Base-by-base conservation (phyloP, 2,329 filamentous ascomycete genomes). In the Exophiala spinifera region DNA sequence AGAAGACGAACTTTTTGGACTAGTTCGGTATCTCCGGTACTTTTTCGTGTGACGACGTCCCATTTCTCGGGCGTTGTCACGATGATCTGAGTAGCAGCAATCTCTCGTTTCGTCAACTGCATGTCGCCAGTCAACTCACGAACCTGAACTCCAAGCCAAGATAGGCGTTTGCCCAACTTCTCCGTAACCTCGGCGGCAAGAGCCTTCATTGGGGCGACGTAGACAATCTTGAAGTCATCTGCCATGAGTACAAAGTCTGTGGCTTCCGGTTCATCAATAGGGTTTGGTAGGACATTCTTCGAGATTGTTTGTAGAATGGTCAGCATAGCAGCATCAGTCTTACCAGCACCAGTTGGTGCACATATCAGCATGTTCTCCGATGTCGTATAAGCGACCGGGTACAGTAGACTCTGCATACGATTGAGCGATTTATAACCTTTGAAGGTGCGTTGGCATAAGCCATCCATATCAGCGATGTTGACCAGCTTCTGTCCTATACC, bases 341-440 rank as follows among this genome's bases (percentile, higher is more conserved):
- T 99, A 83, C 94, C 94, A 57, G 91, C 91, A 83, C 94, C 94
- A 50, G 94, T 99, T 3, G 94, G 94, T 19, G 94, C 94, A 71
- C 94, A 99, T 56, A 99, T 95, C 48, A 99, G 82, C 92, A 99
- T 96, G 64, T 99, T 99, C 73, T 99, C 94, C 66, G 85, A 96
- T 1, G 90, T 96, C 69, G 87, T 89, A 74, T 99, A 97, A 0
- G 91, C 94, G 4, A 99, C 89, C 1, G 91, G 91, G 65, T 96
- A 96, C 0, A 97, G 89, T 45, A 99, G 78, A 69, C 91, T 97
- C 74, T 99, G 94, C 95, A 99, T 99, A 23, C 95, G 87, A 67
- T 99, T 99, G 56, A 99, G 80, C 2, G 88, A 75, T 72, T 91
- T 92, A 77, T 99, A 99, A 0, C 91, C 91, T 67, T 87, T 89